Conservation (phyloP, 2,329 filamentous ascomycete genomes). For the Pestalotiopsis sp. region DNA sequence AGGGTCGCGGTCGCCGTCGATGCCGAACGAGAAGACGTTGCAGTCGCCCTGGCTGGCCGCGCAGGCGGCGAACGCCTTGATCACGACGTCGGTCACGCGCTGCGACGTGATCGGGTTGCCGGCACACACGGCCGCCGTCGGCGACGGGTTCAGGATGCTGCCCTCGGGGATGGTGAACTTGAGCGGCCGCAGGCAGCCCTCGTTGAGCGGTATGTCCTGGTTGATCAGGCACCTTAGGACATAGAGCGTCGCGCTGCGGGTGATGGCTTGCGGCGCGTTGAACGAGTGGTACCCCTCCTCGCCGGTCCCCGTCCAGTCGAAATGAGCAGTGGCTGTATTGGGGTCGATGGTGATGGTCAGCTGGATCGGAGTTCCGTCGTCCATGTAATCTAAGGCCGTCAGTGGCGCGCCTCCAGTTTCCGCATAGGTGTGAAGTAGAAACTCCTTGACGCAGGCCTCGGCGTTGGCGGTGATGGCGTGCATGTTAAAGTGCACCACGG, state of each 20-base stretch:
- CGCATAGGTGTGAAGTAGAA: conserved; percentile 35
- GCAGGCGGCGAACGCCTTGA: conserved; percentile 28
- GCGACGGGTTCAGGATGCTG: conserved; percentile 33
- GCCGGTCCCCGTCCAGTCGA: conserved; percentile 52
- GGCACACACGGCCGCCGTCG: conserved; percentile 20
- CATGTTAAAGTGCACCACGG: conserved; percentile 39
- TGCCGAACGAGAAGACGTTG: conserved; percentile 80
- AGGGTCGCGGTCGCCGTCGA: conserved; percentile 43
- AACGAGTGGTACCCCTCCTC: conserved; percentile 44
- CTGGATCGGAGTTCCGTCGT: conserved; percentile 49
- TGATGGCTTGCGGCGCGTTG: conserved; percentile 30
- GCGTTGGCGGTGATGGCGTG: conserved; percentile 41
- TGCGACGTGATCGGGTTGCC: conserved; percentile 21
- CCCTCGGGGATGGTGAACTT: conserved; percentile 20
- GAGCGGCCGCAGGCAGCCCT: conserved; percentile 59
- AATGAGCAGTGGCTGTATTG: conserved; percentile 69
- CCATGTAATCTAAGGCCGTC: conserved; percentile 72
- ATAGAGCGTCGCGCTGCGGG: conserved; percentile 29
- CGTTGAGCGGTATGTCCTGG: conserved; percentile 74
- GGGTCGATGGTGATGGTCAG: conserved; percentile 55
- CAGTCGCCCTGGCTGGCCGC: conserved; percentile 76
- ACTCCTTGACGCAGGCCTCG: conserved; percentile 33
- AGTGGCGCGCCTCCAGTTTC: conserved; percentile 49
- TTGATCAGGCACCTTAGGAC: conserved; percentile 63
- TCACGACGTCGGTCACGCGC: conserved; percentile 21